Base-by-base conservation (phyloP, 1,139 yeast species). In the Meyerozyma athensensis region DNA sequence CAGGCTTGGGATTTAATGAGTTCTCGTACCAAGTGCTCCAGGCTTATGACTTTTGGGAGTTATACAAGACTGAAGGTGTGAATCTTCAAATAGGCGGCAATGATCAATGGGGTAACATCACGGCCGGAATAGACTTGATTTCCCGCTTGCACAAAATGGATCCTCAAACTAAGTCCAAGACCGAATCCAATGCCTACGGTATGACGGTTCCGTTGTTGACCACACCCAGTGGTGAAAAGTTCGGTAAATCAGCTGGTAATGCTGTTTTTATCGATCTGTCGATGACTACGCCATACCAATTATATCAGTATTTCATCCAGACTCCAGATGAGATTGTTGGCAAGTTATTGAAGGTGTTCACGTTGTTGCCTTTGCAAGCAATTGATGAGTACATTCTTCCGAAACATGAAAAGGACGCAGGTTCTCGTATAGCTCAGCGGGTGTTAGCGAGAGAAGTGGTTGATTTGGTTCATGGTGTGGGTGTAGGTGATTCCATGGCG, bases 61-160 rank as follows among this genome's bases (percentile, higher is more conserved):
- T 94, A 46, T 79, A 79, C 62, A 71, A 72, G 33, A 57, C 73
- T 12, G 65, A 77, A 28, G 63, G 68, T 3, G 94, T 92, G 32
- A 68, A 73, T 36, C 60, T 89, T 24, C 97, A 92, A 61, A 79
- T 94, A 19, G 99, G 99, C 12, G 99, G 99, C 7, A 89, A 85
- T 54, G 98, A 92, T 56, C 99, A 92, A 60, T 92, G 97, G 92
- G 99, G 99, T 1, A 92, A 92, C 52, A 94, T 94, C 44, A 87
- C 95, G 5, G 97, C 97, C 0, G 99, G 99, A 1, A 77, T 86
- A 36, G 98, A 92, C 53, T 68, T 94, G 42, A 87, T 92, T 33
- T 71, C 83, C 1, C 67, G 96, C 46, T 59, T 86, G 38, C 68
- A 61, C 35, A 60, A 59, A 32, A 45, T 31, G 52, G 53, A 40